Conservation (phyloP, 2,329 filamentous ascomycete species). For the Alternaria burnsii region DNA sequence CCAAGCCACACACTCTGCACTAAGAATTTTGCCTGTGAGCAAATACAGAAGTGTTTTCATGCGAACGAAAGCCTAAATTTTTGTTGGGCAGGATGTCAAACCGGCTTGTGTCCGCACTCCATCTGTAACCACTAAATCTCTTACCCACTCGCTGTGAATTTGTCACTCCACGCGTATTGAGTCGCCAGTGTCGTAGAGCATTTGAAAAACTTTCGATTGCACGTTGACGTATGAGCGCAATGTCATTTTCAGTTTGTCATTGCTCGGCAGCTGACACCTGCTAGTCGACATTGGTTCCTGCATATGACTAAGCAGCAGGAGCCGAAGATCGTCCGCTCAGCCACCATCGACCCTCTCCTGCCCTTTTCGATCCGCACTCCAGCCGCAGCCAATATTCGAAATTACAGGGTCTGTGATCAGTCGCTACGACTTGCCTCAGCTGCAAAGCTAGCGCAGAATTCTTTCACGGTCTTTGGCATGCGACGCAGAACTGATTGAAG, state of each 20-base stretch:
- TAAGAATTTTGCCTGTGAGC: not conserved
- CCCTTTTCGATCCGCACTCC: not conserved
- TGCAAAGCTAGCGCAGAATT: not conserved
- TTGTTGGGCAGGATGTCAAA: not conserved
- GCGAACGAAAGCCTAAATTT: not conserved
- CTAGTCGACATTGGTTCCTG: slow-evolving; percentile 7
- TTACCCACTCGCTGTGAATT: not conserved
- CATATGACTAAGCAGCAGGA: slow-evolving; percentile 4
- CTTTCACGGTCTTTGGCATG: not conserved
- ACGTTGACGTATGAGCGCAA: slow-evolving; percentile 3
- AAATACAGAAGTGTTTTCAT: not conserved
- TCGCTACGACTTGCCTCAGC: not conserved
- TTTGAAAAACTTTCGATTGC: not conserved
- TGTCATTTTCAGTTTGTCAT: not conserved
- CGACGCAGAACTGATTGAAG: not conserved
- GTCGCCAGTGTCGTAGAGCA: not conserved
- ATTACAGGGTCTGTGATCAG: not conserved
- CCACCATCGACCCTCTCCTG: slow-evolving; percentile 10
- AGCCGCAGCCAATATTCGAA: not conserved
- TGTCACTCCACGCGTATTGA: not conserved
- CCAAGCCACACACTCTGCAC: no score
- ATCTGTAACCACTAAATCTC: not conserved
- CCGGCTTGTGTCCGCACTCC: not conserved
- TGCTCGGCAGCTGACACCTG: slow-evolving; percentile 6
- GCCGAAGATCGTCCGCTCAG: slow-evolving; percentile 10